phyloP scores from a whole-genome alignment of 2,329 filamentous ascomycete genomes.

The Cryphonectria carpinicola region DNA sequence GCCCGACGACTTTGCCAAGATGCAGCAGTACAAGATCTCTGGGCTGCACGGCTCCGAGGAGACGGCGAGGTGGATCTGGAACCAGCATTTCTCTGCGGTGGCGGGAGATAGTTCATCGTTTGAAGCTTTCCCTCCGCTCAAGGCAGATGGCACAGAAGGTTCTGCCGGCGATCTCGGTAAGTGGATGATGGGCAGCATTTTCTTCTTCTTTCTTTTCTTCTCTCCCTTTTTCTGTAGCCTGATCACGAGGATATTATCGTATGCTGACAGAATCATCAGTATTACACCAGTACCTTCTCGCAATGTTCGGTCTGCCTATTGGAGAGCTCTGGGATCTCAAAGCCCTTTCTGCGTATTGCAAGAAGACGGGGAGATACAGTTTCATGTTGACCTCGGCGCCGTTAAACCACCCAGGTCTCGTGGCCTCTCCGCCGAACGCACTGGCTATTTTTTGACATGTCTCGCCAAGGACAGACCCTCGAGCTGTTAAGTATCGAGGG shows the following conservation, averaged over 20 bases:
- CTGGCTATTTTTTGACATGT: constrained; percentile 48
- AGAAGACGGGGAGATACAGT: constrained; percentile 55
- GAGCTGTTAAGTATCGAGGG: not conserved
- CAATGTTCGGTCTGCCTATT: constrained; percentile 57
- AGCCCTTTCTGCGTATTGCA: constrained; percentile 56
- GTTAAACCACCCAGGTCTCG: constrained; percentile 58
- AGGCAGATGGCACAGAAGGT: constrained; percentile 43
- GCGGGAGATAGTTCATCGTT: constrained; percentile 67
- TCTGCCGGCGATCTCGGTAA: constrained; percentile 43
- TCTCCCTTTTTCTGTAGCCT: not conserved
- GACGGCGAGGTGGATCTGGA: constrained; percentile 68
- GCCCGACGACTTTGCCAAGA: constrained; percentile 40
- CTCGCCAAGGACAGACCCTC: not conserved
- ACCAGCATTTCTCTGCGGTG: constrained; percentile 69
- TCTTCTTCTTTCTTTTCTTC: not conserved
- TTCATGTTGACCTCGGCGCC: constrained; percentile 67
- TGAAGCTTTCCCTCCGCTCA: constrained; percentile 63
- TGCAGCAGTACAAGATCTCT: constrained; percentile 37
- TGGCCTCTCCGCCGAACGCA: constrained; percentile 54
- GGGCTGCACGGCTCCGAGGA: constrained; percentile 53
- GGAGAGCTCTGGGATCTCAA: constrained; percentile 62
- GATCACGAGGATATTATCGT: not conserved
- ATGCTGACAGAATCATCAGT: constrained; percentile 37
- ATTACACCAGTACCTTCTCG: constrained; percentile 53
- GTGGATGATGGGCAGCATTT: constrained; percentile 24